These are phyloP conservation scores for Barnettozyma vustinii DNA, from an alignment of 805 yeast species.

Conservation along the genomic window DNA sequence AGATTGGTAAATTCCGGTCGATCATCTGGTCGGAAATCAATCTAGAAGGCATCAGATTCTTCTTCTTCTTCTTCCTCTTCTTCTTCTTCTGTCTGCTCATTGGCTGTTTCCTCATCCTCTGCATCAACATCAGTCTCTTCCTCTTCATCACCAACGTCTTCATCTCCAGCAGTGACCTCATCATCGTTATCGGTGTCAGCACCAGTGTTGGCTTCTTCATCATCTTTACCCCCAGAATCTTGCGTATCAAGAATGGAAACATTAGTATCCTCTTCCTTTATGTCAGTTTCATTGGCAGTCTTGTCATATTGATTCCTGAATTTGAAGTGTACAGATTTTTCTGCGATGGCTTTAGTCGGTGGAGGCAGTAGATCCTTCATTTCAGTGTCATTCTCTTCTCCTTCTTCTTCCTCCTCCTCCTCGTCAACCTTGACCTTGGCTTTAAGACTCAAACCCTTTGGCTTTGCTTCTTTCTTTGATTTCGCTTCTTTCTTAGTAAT, in stretches of 20 bases:
- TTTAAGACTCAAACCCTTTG: neutral
- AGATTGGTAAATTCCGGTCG: conserved; percentile 4
- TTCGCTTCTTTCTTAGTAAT: neutral
- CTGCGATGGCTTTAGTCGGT: neutral
- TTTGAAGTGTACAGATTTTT: conserved; percentile 10
- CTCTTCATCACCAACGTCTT: neutral
- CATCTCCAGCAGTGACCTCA: conserved; percentile 3
- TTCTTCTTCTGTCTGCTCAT: conserved; percentile 5
- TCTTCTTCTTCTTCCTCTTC: conserved; percentile 6
- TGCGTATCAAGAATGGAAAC: neutral
- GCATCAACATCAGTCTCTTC: conserved; percentile 4
- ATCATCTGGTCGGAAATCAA: conserved; percentile 1
- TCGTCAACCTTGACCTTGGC: neutral
- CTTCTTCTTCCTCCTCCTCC: neutral
- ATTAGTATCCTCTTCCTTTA: neutral
- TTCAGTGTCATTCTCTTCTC: neutral
- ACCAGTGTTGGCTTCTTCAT: neutral
- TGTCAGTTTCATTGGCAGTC: neutral
- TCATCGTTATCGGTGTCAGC: conserved; percentile 8
- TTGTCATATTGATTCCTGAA: conserved; percentile 1
- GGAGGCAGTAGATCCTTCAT: neutral
- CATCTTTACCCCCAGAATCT: conserved; percentile 2
- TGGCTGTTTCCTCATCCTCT: conserved; percentile 7
- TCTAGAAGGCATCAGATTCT: neutral
- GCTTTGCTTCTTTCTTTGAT: neutral